Conservation (phyloP, 371 early-diverging fungal species). For the Thermomucor indicae-seudaticae region DNA sequence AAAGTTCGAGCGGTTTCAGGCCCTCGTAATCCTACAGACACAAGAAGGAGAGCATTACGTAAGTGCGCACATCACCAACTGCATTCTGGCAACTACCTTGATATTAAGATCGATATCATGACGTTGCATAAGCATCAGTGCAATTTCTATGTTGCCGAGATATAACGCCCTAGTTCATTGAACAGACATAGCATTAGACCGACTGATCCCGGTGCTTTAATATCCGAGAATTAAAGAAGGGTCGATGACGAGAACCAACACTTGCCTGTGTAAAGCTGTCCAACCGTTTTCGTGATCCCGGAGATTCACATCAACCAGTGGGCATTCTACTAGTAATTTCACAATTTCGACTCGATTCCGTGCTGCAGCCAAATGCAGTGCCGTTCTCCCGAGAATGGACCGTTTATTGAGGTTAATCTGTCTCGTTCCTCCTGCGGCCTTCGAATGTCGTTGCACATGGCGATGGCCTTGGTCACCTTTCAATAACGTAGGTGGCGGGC, state of each 20-base stretch:
- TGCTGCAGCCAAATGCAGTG: conserved; percentile 44
- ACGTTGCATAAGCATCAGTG: conserved; percentile 46
- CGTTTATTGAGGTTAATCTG: conserved; percentile 41
- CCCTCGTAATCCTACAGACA: conserved; percentile 41
- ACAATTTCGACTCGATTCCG: conserved; percentile 44
- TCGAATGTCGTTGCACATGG: conserved; percentile 2
- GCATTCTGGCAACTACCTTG: too few relatives aligned
- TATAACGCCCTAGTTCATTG: conserved; percentile 56
- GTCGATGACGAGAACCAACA: neutral
- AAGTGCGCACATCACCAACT: too few relatives aligned
- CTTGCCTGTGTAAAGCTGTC: conserved; percentile 67
- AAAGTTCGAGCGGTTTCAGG: conserved; percentile 23
- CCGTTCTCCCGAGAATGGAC: conserved; percentile 40
- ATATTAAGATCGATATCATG: conserved; percentile 53
- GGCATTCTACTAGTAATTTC: conserved; percentile 36
- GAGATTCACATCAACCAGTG: conserved; percentile 55
- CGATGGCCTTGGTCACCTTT: neutral
- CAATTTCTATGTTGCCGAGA: conserved; percentile 60
- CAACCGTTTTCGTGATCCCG: conserved; percentile 69
- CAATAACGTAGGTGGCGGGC: conserved; percentile 1
- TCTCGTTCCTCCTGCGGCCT: conserved; percentile 10
- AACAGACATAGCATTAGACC: too few relatives aligned
- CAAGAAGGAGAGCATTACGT: too few relatives aligned
- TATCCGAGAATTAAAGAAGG: too few relatives aligned
- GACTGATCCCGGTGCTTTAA: too few relatives aligned